Conservation (phyloP, 192 early-diverging fungal species). For the Backusella westeae region DNA sequence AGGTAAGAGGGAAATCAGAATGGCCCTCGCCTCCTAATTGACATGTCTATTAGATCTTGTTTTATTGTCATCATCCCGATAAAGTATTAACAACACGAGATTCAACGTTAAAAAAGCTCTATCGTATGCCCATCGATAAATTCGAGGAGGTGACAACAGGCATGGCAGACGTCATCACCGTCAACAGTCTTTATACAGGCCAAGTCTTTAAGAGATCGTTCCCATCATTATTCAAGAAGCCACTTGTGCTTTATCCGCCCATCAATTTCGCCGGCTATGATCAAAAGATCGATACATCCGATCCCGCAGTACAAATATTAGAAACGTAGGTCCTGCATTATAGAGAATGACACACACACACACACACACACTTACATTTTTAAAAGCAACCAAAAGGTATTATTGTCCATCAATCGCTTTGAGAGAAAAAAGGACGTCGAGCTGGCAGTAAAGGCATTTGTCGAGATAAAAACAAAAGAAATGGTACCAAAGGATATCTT, state of each 20-base stretch:
- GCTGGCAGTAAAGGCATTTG: conserved; percentile 78
- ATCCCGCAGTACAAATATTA: conserved; percentile 55
- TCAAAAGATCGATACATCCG: conserved; percentile 46
- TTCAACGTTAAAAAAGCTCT: conserved; percentile 60
- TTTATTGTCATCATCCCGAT: conserved; percentile 98
- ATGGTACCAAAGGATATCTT: conserved; percentile 29
- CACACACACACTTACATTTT: not conserved
- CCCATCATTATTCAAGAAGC: conserved; percentile 52
- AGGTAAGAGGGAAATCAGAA: conserved; percentile 36
- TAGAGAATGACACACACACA: no score
- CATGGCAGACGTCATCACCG: conserved; percentile 88
- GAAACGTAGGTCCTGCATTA: conserved; percentile 17
- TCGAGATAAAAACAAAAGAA: conserved; percentile 35
- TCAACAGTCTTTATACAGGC: conserved; percentile 90
- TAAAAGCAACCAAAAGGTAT: conserved; percentile 22
- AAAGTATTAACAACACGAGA: conserved; percentile 72
- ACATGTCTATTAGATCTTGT: conserved; percentile 62
- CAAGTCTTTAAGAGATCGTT: conserved; percentile 73
- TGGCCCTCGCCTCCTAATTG: not conserved
- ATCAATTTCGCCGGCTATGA: conserved; percentile 78
- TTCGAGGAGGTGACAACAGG: conserved; percentile 86
- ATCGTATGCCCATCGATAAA: conserved; percentile 79
- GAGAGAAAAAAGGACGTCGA: conserved; percentile 91
- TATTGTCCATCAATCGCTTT: conserved; percentile 95
- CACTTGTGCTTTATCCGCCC: conserved; percentile 82